phyloP scores from a whole-genome alignment of 495 filamentous ascomycete species.

The Apiosordaria backusii region DNA sequence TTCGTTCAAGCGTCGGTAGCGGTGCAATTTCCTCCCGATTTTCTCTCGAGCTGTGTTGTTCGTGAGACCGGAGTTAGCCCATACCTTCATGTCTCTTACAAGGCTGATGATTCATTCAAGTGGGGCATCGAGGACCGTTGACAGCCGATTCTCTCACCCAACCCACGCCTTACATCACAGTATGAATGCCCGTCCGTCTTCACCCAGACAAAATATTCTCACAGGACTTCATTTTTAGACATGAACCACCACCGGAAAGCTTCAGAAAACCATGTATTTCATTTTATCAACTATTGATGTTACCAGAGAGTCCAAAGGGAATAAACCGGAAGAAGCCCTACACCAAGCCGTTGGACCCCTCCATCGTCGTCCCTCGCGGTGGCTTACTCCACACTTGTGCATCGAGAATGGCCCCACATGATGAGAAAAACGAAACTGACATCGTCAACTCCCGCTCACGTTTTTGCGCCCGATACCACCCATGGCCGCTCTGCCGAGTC shows the following conservation, averaged over 20 bases:
- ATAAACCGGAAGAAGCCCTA: neutral
- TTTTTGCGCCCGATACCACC: constrained; percentile 2
- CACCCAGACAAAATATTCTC: neutral
- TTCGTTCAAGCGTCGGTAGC: no score
- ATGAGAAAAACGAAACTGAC: neutral
- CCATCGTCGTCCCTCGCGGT: neutral
- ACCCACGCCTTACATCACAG: neutral
- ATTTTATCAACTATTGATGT: neutral
- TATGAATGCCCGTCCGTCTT: neutral
- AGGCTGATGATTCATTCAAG: neutral
- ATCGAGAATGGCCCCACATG: neutral
- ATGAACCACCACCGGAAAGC: no score
- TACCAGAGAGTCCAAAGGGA: neutral
- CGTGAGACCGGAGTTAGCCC: neutral
- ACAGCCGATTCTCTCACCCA: neutral
- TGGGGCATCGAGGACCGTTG: neutral
- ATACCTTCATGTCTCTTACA: neutral
- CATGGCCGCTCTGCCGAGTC: neutral
- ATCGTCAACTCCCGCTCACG: neutral
- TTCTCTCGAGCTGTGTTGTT: neutral
- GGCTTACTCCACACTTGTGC: neutral
- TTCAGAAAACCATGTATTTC: no score
- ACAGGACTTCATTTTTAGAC: no score
- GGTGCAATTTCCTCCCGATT: neutral
- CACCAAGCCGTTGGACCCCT: no score